Evolutionary conservation across 306 rosid genomes (phyloP).

Genomic region (Vigna nakashimae): DNA sequence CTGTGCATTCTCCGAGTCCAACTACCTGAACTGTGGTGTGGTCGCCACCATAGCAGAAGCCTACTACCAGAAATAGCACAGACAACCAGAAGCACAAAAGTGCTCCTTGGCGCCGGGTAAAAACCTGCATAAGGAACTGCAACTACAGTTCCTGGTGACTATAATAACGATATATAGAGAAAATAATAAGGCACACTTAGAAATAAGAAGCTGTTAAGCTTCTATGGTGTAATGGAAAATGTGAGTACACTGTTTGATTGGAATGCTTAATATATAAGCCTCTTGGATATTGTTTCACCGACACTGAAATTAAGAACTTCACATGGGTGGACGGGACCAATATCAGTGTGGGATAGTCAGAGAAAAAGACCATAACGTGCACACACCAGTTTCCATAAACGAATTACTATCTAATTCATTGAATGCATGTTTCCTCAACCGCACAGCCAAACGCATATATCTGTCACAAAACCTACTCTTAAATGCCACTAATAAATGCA

Average conservation of each 20-base stretch:
- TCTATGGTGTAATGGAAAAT: background rate
- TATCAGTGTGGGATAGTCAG: background rate
- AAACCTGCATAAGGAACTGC: conserved; percentile 57
- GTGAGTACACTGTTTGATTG: background rate
- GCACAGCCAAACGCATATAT: conserved; percentile 43
- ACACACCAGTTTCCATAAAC: conserved; percentile 27
- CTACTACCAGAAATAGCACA: conserved; percentile 49
- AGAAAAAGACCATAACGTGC: conserved; percentile 61
- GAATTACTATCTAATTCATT: conserved; percentile 51
- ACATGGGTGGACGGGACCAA: conserved; percentile 67
- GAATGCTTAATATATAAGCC: conserved; percentile 53
- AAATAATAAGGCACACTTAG: conserved; percentile 7
- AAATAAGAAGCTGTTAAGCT: conserved; percentile 49
- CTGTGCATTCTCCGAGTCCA: conserved; percentile 85
- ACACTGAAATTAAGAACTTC: conserved; percentile 63
- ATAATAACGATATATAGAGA: background rate
- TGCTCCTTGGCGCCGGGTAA: conserved; percentile 48
- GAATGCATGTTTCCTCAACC: conserved; percentile 62
- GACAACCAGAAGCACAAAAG: conserved; percentile 64
- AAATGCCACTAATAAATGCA: conserved; percentile 58
- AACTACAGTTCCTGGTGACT: conserved; percentile 12
- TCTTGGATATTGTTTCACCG: conserved; percentile 46
- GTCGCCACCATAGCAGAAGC: conserved; percentile 65
- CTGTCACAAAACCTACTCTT: conserved; percentile 60
- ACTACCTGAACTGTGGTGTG: conserved; percentile 71